Percentiles rank a stretch among this genome's conserved stretches.
phyloP scores from a whole-genome alignment of 139 green algal genomes.

The Tetradesmus lagerheimii region DNA sequence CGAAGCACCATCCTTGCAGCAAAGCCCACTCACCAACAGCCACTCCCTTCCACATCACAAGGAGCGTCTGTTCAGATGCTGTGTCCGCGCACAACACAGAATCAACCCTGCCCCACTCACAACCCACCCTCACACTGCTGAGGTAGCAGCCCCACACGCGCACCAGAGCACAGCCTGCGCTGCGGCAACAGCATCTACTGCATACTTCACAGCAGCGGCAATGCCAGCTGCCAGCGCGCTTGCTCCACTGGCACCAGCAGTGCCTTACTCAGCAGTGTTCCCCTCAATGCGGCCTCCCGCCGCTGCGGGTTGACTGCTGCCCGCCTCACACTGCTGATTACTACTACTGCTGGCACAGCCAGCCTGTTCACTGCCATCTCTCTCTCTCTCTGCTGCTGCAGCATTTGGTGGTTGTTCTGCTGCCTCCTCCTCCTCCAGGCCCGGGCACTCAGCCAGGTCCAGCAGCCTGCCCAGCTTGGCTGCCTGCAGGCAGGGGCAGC shows the following conservation, averaged over 20 bases:
- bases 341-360: conserved; percentile 15
- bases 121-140: not conserved
- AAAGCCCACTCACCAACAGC: no score
- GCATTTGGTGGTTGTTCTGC: not conserved
- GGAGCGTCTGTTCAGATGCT: no score
- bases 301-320: conserved; percentile 32
- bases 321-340: not conserved
- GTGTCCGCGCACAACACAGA: no score
- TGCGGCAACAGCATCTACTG: not conserved
- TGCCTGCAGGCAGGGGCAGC: not conserved
- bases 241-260: not conserved
- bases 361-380: not conserved
- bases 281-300: conserved; percentile 38
- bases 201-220: not conserved
- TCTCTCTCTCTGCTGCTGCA: not conserved
- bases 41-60: no score
- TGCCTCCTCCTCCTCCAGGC: not conserved
- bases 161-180: not conserved
- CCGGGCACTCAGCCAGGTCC: not conserved
- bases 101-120: not conserved
- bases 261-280: not conserved
- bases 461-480: not conserved
- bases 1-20: no score
- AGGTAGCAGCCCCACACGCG: not conserved
- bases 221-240: not conserved